Conservation (phyloP, 768 basidiomycete genomes). For the Auriscalpium microsporum region DNA sequence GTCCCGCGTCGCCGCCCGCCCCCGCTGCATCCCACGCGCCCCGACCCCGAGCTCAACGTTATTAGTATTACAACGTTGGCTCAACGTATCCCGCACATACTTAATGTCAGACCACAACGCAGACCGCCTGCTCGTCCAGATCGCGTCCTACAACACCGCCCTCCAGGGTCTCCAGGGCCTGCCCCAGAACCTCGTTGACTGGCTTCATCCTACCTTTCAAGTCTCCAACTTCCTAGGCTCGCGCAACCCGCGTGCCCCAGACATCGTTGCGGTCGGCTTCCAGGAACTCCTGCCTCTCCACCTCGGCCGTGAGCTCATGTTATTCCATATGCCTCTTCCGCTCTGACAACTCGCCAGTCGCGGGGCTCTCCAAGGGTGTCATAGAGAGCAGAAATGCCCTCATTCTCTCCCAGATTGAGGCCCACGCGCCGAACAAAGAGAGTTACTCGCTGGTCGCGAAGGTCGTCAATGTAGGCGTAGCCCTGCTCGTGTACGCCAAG, state of each 20-base stretch:
- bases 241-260: constrained; percentile 59
- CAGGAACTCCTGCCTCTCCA: constrained; percentile 91
- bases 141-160: constrained; percentile 89
- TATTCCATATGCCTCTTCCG: background rate
- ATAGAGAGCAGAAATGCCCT: constrained; percentile 61
- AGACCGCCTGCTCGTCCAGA: constrained; percentile 53
- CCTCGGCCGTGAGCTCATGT: constrained; percentile 54
- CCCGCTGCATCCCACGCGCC: background rate
- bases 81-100: background rate
- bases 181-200: constrained; percentile 84
- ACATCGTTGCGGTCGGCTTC: constrained; percentile 85
- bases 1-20: background rate
- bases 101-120: constrained; percentile 5
- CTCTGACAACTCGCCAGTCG: constrained; percentile 38
- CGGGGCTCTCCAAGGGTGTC: constrained; percentile 65
- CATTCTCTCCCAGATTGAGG: constrained; percentile 68
- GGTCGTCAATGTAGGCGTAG: constrained; percentile 80
- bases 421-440: constrained; percentile 63
- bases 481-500: constrained; percentile 77
- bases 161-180: constrained; percentile 66
- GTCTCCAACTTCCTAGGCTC: constrained; percentile 61
- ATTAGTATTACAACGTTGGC: too few species aligned
- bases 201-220: constrained; percentile 78
- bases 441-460: constrained; percentile 72
- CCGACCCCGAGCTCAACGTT: background rate